Evolutionary conservation across 768 basidiomycete genomes (phyloP), one percentile per base, ranked within the genome.

Genomic region (Lentinula boryana): DNA sequence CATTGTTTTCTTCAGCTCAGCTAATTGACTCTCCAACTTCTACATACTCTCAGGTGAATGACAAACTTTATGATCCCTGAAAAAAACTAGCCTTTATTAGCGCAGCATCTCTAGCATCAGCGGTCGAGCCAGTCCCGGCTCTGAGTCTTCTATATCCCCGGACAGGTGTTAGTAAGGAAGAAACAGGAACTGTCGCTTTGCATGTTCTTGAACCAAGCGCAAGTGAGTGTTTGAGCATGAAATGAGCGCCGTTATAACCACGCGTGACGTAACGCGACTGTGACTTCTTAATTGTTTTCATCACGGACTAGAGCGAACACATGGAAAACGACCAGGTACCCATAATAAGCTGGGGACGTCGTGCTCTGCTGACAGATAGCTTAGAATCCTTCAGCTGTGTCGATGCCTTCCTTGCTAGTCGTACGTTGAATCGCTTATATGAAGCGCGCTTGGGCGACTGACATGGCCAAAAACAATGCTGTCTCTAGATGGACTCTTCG

Each of bases 91-190:
- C 58, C 38, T 41, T 50, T 16, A 60, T 44, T 4, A 60, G 46
- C 18, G 49, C 49, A 40, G 48, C 58, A 52, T 60, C 58, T 52
- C 58, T 18, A 31, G 48, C 58, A 13, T 60, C 58, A 52, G 44
- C 35, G 21, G 50, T 60, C 15, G 50, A 51, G 49, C 58, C 50
- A 2, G 38, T 60, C 3, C 58, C 50, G 5, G 46, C 33, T 35
- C 40, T 60, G 21, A 60, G 32, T 36, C 58, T 60, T 31, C 58
- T 46, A 15, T 60, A 60, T 27, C 50, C 58, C 38, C 58, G 57
- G 33, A 18, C 8, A 16, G 38, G 7, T 16, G 10, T 21, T 16
- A 56, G 10, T 15, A 41, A 12, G 23, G 15, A 15, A 38, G 13
- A 40, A 43, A 4, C 2, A 9, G 36, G n/a, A 54, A 21, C 36